Base-by-base conservation (phyloP, 805 yeast species). In the Candida nanaspora region DNA sequence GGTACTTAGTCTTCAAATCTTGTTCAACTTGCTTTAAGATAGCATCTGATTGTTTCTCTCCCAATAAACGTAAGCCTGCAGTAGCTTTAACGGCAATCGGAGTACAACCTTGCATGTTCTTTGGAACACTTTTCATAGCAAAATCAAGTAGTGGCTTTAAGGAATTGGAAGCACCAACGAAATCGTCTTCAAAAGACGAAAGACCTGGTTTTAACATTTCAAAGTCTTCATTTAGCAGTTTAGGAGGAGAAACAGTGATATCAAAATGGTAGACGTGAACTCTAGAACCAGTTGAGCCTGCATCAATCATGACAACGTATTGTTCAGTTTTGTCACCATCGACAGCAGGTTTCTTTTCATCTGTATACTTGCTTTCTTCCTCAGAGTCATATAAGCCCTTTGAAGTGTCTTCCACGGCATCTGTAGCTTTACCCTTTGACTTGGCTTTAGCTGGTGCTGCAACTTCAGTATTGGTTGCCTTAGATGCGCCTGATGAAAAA, bases 81-180 rank as follows among this genome's bases (percentile, higher is more conserved):
- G 98, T 93, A 40, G 98, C 99, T 68, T 89, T 91, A 35, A 93
- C 96, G 1, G 97, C 94, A 36, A 93, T 76, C 6, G 98, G 98
- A 2, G 98, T 80, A 66, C 98, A 93, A 0, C 69, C 62, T 53
- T 79, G 87, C 55, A 73, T 68, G 33, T 72, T 72, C 46, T 72
- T 70, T 27, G 99, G 99, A 40, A 93, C 86, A 14, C 78, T 63
- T 28, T 78, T 69, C 51, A 89, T 54, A 0, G 99, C 98, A 11
- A 76, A 51, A 26, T 85, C 70, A 51, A 93, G 69, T 52, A 93
- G 72, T 36, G 87, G 82, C 55, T 93, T 95, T 49, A 93, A 72
- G 1, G 96, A 86, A n/a, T 69, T 65, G 18, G 98, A 98, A 15
- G 98, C 98, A 28, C 85, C 93, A 19, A 51, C 66, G 16, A 89